phyloP scores from a whole-genome alignment of 2,329 filamentous ascomycete genomes.

The Cladosporium sp. region DNA sequence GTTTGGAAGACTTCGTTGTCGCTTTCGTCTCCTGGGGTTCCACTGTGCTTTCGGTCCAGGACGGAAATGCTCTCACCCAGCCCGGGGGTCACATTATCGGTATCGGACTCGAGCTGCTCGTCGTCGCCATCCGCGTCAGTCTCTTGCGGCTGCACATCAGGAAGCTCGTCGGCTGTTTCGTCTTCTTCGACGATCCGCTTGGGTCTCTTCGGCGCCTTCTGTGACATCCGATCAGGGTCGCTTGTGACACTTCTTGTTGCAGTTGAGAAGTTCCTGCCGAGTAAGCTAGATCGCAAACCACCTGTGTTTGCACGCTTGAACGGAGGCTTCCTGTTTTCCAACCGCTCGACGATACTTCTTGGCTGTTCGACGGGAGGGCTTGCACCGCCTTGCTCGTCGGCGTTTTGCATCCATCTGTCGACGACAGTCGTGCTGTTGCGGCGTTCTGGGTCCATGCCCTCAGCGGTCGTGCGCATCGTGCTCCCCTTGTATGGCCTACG shows the following conservation, averaged over 20 bases:
- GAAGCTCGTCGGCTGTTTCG: slow-evolving; percentile 32
- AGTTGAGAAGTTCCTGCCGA: slow-evolving; percentile 45
- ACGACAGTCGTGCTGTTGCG: slow-evolving; percentile 77
- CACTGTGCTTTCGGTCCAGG: slow-evolving; percentile 26
- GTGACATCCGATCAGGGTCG: slow-evolving; percentile 47
- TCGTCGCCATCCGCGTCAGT: slow-evolving; percentile 88
- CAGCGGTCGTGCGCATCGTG: slow-evolving; percentile 52
- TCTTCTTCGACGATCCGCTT: slow-evolving; percentile 45
- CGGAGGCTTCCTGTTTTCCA: slow-evolving; percentile 52
- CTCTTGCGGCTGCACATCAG: slow-evolving; percentile 50
- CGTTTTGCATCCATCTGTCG: slow-evolving; percentile 80
- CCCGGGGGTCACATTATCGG: slow-evolving; percentile 43
- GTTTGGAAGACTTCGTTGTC: slow-evolving; percentile 43
- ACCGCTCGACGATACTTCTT: slow-evolving; percentile 52
- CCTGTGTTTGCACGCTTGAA: slow-evolving; percentile 49
- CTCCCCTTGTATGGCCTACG: slow-evolving; percentile 61
- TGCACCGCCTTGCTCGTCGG: slow-evolving; percentile 52
- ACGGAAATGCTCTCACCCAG: slow-evolving; percentile 30
- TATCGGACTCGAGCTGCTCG: slow-evolving; percentile 71
- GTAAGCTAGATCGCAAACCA: slow-evolving; percentile 25
- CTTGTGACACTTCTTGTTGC: slow-evolving; percentile 53
- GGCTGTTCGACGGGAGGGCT: slow-evolving; percentile 59
- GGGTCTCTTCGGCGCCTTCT: slow-evolving; percentile 35
- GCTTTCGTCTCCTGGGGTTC: slow-evolving; percentile 20
- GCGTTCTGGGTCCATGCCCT: slow-evolving; percentile 47